Conservation (phyloP, 495 filamentous ascomycete species). For the Penicillium macrosclerotiorum region DNA sequence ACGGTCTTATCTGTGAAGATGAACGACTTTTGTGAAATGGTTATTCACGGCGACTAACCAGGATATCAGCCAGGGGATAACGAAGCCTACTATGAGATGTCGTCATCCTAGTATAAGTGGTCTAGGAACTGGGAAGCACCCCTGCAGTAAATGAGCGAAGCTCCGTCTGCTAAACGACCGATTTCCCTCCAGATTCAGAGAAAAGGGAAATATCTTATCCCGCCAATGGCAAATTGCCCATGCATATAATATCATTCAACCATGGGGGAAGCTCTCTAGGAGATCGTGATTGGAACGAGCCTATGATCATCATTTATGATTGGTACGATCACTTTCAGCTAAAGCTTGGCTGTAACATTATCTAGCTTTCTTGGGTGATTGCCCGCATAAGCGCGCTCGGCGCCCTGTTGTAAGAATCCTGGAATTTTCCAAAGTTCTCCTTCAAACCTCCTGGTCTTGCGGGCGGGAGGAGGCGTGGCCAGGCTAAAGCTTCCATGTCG, state of each 20-base stretch:
- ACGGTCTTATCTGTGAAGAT: not conserved
- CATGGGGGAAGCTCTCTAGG: not conserved
- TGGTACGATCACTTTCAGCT: conserved; percentile 8
- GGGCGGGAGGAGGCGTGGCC: not conserved
- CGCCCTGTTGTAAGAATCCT: conserved; percentile 11
- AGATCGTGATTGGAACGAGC: conserved; percentile 4
- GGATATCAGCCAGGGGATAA: not conserved
- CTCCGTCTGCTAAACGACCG: not conserved
- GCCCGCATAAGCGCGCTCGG: conserved; percentile 21
- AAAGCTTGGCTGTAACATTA: conserved; percentile 18
- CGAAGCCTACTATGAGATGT: not conserved
- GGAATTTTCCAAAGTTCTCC: not conserved
- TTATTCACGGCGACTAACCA: not conserved
- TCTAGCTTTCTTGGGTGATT: conserved; percentile 8
- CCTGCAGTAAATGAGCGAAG: no score
- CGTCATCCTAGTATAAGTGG: not conserved
- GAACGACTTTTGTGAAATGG: not conserved
- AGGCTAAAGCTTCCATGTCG: conserved; percentile 1
- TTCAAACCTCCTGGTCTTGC: not conserved
- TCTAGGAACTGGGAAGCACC: not conserved
- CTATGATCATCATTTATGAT: not conserved
- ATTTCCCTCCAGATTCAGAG: not conserved
- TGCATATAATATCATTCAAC: conserved; percentile 1
- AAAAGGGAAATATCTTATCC: conserved; percentile 13
- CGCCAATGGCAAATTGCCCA: conserved; percentile 7